Conservation (phyloP, 2,329 filamentous ascomycete genomes). For the Aspergillus sp. region DNA sequence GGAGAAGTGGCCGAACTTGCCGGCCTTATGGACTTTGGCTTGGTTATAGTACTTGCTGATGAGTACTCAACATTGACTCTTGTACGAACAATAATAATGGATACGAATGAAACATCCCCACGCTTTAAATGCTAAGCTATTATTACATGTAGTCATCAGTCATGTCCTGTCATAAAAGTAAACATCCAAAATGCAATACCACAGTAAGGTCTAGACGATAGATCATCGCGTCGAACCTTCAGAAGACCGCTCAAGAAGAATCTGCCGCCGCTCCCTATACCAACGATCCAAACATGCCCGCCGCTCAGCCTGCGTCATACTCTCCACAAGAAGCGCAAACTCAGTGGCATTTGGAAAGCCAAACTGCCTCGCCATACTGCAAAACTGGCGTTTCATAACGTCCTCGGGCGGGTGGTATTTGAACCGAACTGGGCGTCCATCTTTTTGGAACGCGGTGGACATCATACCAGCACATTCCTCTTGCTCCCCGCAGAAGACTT, state of each 20-base stretch:
- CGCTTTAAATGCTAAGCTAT: neutral
- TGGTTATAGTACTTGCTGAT: conserved; percentile 67
- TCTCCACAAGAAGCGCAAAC: conserved; percentile 87
- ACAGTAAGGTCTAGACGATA: neutral
- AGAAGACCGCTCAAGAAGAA: conserved; percentile 21
- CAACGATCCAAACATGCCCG: conserved; percentile 77
- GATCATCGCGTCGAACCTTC: neutral
- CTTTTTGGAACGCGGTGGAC: conserved; percentile 20
- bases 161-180: neutral
- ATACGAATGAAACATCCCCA: neutral
- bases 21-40: conserved; percentile 88
- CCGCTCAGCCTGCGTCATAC: conserved; percentile 82
- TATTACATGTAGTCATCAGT: neutral
- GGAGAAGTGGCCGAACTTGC: conserved; percentile 87
- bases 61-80: neutral
- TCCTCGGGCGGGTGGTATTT: conserved; percentile 71
- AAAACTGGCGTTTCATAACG: conserved; percentile 80
- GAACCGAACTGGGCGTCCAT: conserved; percentile 51
- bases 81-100: neutral
- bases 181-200: neutral
- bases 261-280: conserved; percentile 67
- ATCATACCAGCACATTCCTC: conserved; percentile 15
- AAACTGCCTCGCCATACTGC: conserved; percentile 79
- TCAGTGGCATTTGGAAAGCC: conserved; percentile 75
- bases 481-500: conserved; percentile 34